phyloP scores from a whole-genome alignment of 1,284 basidiomycete genomes.

The Tausonia pullulans region DNA sequence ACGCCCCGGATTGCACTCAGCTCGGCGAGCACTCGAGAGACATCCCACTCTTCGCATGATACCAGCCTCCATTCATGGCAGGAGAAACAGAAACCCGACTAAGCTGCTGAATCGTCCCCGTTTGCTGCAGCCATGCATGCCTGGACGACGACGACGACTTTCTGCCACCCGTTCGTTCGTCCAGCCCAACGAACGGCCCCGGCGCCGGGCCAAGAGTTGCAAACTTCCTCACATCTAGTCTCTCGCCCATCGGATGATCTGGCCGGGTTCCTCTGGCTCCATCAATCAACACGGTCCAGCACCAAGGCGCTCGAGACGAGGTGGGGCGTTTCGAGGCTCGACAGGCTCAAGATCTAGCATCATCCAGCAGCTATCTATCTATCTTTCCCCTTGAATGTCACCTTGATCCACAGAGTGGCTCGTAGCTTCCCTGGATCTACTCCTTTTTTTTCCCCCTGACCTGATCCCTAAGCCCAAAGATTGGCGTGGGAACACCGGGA shows the following conservation, averaged over 20 bases:
- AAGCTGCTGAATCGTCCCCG: no score
- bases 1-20: no score
- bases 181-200: slow-evolving; percentile 41
- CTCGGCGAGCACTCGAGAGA: no score
- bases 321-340: slow-evolving; percentile 45
- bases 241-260: slow-evolving; percentile 47
- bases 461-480: slow-evolving; percentile 53
- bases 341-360: slow-evolving; percentile 35
- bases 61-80: no score
- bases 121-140: slow-evolving; percentile 20
- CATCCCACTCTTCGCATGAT: no score
- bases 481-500: slow-evolving; percentile 41
- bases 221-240: slow-evolving; percentile 47
- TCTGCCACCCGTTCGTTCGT: slow-evolving; percentile 50
- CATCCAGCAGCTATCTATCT: background rate
- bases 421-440: slow-evolving; percentile 50
- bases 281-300: slow-evolving; percentile 46
- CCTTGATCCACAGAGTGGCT: background rate
- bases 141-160: slow-evolving; percentile 51
- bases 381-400: no score
- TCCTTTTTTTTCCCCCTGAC: slow-evolving; percentile 47
- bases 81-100: no score
- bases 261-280: slow-evolving; percentile 48
- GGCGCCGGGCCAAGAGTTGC: slow-evolving; percentile 45
- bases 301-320: slow-evolving; percentile 41